A percentile compares a stretch with the other conserved stretches of the same genome.
These are phyloP conservation scores for Glycine tomentella DNA, from an alignment of 306 rosid species.

Conservation along the genomic window DNA sequence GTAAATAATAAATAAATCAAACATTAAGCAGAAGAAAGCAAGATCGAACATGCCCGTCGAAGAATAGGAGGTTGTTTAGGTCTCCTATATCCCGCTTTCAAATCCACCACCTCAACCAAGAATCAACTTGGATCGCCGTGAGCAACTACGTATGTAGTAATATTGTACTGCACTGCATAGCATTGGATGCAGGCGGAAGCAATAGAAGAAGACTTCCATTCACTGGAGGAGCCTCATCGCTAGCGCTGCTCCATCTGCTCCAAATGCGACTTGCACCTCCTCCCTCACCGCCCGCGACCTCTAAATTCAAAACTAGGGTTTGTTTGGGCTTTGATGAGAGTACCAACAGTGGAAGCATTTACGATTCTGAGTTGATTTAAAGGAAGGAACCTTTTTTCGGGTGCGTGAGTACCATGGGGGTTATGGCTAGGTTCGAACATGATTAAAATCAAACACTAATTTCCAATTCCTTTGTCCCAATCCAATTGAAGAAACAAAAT, in stretches of 20 bases:
- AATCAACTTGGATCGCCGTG: no score
- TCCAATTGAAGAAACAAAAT: slow-evolving; percentile 47
- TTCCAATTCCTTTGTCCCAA: not conserved
- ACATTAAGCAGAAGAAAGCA: no score
- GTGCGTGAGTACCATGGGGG: slow-evolving; percentile 83
- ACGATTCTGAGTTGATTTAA: slow-evolving; percentile 75
- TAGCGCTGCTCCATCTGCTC: slow-evolving; percentile 60
- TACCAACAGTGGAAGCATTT: slow-evolving; percentile 68
- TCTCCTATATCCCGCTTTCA: no score
- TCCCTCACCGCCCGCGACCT: slow-evolving; percentile 61
- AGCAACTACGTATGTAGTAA: no score
- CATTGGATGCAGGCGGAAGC: no score
- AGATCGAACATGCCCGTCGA: no score
- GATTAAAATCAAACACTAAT: not conserved
- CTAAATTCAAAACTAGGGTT: slow-evolving; percentile 68
- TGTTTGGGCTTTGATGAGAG: slow-evolving; percentile 67
- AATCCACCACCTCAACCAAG: no score
- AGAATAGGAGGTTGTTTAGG: no score
- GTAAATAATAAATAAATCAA: no score
- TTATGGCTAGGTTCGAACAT: slow-evolving; percentile 63
- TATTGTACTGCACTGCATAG: no score
- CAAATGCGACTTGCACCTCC: slow-evolving; percentile 70
- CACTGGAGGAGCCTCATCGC: no score
- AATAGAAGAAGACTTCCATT: no score
- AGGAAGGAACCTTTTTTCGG: slow-evolving; percentile 87